Percentiles rank a stretch among this genome's conserved stretches.
phyloP scores from a whole-genome alignment of 495 filamentous ascomycete species.

The Lophium mytilinum region DNA sequence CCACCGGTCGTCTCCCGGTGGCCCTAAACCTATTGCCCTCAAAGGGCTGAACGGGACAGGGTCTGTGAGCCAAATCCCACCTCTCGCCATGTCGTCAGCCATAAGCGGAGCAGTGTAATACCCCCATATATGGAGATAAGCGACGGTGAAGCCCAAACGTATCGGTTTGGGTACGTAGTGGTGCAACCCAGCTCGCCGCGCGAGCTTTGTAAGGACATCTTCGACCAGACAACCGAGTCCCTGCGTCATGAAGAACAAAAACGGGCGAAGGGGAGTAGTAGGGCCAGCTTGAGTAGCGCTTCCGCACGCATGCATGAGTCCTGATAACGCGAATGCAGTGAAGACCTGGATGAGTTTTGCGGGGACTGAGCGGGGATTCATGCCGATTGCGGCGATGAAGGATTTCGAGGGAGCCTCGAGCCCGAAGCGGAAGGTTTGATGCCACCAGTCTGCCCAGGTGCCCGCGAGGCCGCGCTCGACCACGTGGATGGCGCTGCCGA shows the following conservation, averaged over 20 bases:
- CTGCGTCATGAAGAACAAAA: slow-evolving; percentile 37
- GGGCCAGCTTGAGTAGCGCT: slow-evolving; percentile 30
- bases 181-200: slow-evolving; percentile 13
- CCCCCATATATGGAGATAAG: slow-evolving; percentile 33
- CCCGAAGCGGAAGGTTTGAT: slow-evolving; percentile 71
- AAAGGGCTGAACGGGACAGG: slow-evolving; percentile 33
- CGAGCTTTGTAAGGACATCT: neutral
- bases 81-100: slow-evolving; percentile 35
- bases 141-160: slow-evolving; percentile 25
- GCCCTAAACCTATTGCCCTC: slow-evolving; percentile 32
- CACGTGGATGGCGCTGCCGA: slow-evolving; percentile 49
- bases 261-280: slow-evolving; percentile 27
- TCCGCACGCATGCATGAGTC: slow-evolving; percentile 34
- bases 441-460: slow-evolving; percentile 82
- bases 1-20: slow-evolving; percentile 22
- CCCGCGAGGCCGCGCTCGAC: slow-evolving; percentile 62
- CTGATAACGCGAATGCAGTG: slow-evolving; percentile 33
- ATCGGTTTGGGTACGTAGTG: slow-evolving; percentile 17
- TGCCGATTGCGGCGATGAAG: slow-evolving; percentile 33
- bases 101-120: slow-evolving; percentile 33
- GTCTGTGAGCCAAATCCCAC: slow-evolving; percentile 36
- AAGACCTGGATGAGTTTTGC: slow-evolving; percentile 26
- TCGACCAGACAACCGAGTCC: slow-evolving; percentile 29
- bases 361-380: slow-evolving; percentile 11
- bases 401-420: slow-evolving; percentile 53